Evolutionary conservation across 73 alveolate species (phyloP).

Genomic region (Tetrahymena thermophila): DNA sequence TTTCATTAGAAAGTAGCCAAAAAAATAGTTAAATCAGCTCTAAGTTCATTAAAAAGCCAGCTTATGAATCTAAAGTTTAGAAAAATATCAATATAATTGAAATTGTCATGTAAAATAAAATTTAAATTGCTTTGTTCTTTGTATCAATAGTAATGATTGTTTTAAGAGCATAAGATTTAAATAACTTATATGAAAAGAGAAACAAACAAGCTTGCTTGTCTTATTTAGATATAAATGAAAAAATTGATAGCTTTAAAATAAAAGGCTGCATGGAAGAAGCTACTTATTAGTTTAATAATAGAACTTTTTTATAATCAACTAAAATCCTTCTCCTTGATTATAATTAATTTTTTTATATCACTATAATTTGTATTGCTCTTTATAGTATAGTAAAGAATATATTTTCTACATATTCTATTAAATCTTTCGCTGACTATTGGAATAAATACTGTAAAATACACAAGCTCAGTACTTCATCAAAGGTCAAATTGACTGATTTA

Average conservation of each 20-base stretch:
- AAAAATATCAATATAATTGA: background rate
- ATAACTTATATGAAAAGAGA: background rate
- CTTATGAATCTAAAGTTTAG: background rate
- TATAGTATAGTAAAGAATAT: background rate
- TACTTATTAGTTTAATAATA: background rate
- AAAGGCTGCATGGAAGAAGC: background rate
- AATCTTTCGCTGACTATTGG: background rate
- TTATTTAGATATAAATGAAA: background rate
- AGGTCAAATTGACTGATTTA: background rate
- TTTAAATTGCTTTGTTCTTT: background rate
- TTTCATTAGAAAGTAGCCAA: background rate
- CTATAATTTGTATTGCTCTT: background rate
- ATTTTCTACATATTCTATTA: background rate
- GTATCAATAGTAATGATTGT: background rate
- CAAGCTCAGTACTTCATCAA: background rate
- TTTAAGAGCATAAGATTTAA: background rate
- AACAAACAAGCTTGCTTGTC: background rate
- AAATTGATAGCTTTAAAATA: background rate
- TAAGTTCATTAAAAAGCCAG: background rate
- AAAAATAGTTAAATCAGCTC: background rate
- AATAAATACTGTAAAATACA: background rate
- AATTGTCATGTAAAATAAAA: background rate
- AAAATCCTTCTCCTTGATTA: background rate
- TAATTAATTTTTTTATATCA: background rate
- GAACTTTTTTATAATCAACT: background rate